These are phyloP conservation scores for Mucor irregularis DNA, from an alignment of 371 early-diverging fungal species.

Conservation along the genomic window DNA sequence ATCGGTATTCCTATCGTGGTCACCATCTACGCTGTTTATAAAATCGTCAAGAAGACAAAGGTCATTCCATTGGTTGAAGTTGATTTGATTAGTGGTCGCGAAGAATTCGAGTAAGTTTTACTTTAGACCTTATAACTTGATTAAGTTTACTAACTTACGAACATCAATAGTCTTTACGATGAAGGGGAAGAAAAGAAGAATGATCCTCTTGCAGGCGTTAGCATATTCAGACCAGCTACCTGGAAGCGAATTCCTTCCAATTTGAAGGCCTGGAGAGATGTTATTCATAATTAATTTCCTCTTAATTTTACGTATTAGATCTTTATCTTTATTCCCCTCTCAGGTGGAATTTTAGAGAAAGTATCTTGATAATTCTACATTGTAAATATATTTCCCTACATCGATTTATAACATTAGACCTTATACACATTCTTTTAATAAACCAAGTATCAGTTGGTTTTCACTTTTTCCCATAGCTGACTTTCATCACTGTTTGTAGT, in stretches of 20 bases:
- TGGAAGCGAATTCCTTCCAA: slow-evolving; percentile 43
- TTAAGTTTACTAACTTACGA: background rate
- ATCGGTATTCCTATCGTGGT: slow-evolving; percentile 39
- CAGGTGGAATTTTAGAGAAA: too few species aligned
- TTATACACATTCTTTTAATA: too few species aligned
- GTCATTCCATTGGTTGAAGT: slow-evolving; percentile 57
- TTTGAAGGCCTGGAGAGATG: slow-evolving; percentile 39
- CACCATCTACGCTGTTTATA: slow-evolving; percentile 49
- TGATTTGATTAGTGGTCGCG: slow-evolving; percentile 61
- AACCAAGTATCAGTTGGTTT: too few species aligned
- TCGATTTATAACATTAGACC: too few species aligned
- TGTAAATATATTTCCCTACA: too few species aligned
- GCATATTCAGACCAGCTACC: slow-evolving; percentile 35
- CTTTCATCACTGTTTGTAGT: too few species aligned
- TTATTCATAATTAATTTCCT: slow-evolving; percentile 27
- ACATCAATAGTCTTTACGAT: slow-evolving; percentile 9
- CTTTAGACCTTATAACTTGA: background rate
- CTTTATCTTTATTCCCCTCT: too few species aligned
- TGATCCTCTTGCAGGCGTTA: slow-evolving; percentile 42
- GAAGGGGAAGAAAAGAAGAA: slow-evolving; percentile 25
- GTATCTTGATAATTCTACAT: too few species aligned
- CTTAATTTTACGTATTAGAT: too few species aligned
- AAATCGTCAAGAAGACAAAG: slow-evolving; percentile 51
- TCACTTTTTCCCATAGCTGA: too few species aligned
- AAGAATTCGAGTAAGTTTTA: slow-evolving; percentile 22